These are phyloP conservation scores for Spiraea crenata DNA, from an alignment of 331 rosid species.

Conservation along the genomic window DNA sequence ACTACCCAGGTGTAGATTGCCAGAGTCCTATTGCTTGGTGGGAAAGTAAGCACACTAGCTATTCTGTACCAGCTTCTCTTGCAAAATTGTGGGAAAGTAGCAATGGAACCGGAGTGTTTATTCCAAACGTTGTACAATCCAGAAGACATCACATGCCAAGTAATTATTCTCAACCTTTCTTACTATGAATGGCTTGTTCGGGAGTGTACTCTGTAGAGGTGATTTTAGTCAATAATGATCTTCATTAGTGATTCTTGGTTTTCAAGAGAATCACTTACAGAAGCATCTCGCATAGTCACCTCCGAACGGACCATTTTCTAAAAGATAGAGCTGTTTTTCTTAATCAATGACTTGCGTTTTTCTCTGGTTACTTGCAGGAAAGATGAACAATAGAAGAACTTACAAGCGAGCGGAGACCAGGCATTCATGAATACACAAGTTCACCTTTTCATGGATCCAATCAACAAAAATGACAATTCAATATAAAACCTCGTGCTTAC, in stretches of 20 bases:
- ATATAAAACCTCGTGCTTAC: too few species aligned
- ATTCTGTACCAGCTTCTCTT: constrained; percentile 36
- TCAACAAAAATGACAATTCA: neutral
- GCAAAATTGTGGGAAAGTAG: constrained; percentile 38
- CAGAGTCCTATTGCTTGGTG: constrained; percentile 9
- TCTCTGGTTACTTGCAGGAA: constrained; percentile 28
- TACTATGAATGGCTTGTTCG: too few species aligned
- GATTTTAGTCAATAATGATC: too few species aligned
- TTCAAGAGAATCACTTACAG: too few species aligned
- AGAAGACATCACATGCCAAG: constrained; percentile 35
- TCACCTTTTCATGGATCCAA: neutral
- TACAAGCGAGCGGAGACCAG: constrained; percentile 40
- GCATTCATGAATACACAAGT: constrained; percentile 23
- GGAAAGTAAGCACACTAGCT: constrained; percentile 28
- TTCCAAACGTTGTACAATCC: constrained; percentile 38
- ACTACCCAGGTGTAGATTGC: neutral
- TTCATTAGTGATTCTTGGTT: neutral
- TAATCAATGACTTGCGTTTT: neutral
- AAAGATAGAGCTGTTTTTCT: too few species aligned
- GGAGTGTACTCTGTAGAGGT: too few species aligned
- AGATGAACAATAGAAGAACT: constrained; percentile 24
- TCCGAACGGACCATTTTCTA: too few species aligned
- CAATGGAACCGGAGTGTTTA: constrained; percentile 65
- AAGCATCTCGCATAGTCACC: too few species aligned
- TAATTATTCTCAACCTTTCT: constrained; percentile 13